Percentiles rank a stretch among this genome's conserved stretches.
These are phyloP conservation scores for Clonostachys solani DNA, from an alignment of 2,329 filamentous ascomycete genomes.

Conservation along the genomic window DNA sequence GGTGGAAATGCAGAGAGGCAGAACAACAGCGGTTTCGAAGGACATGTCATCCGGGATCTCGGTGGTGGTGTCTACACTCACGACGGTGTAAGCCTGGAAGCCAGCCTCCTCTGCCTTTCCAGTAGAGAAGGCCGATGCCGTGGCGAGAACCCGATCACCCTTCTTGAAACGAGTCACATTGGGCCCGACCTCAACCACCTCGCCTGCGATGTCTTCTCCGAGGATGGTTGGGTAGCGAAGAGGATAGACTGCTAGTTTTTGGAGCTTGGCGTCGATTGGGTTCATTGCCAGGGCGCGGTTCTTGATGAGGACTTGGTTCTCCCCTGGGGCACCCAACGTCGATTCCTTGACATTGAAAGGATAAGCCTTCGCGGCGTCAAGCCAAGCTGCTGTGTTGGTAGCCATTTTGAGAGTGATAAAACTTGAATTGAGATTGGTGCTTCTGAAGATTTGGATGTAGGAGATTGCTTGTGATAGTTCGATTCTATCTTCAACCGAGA, in stretches of 20 bases:
- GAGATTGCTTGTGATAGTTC: too few species aligned
- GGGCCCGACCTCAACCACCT: slow-evolving; percentile 27
- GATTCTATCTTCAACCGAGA: too few species aligned
- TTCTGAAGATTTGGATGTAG: too few species aligned
- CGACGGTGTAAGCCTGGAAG: slow-evolving; percentile 22
- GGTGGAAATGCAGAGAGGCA: too few species aligned
- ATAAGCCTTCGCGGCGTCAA: too few species aligned
- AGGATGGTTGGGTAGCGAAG: slow-evolving; percentile 9
- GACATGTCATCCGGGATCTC: slow-evolving; percentile 38
- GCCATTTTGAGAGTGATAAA: too few species aligned
- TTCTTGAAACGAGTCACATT: slow-evolving; percentile 23
- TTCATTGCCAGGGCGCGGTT: slow-evolving; percentile 26
- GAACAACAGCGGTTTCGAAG: slow-evolving; percentile 33
- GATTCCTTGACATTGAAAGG: too few species aligned
- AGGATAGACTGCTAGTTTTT: slow-evolving; percentile 7
- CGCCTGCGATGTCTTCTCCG: slow-evolving; percentile 42
- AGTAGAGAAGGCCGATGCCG: slow-evolving; percentile 2
- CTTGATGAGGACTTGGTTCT: slow-evolving; percentile 21
- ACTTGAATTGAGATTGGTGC: too few species aligned
- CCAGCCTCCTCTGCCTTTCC: slow-evolving; percentile 29
- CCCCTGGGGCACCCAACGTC: neutral
- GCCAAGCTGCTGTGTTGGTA: too few species aligned
- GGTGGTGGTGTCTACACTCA: slow-evolving; percentile 33
- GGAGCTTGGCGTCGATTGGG: slow-evolving; percentile 25
- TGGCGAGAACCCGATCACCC: slow-evolving; percentile 35